Evolutionary conservation across 345 rosid species (phyloP), one percentile per base, ranked within the genome.

Genomic region (Clarkia xantiana): DNA sequence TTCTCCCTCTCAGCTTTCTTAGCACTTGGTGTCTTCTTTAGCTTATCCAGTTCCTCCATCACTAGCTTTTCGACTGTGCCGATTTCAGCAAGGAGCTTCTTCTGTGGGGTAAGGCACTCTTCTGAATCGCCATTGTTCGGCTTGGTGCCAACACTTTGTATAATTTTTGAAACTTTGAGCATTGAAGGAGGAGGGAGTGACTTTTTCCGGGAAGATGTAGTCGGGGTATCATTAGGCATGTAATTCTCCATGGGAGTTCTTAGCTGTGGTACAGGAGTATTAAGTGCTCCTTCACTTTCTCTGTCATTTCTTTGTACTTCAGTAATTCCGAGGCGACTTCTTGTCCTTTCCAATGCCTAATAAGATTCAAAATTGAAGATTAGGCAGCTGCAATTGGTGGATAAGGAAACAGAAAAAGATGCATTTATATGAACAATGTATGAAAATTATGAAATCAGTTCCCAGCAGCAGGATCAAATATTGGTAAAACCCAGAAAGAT

Each of bases 291-390:
- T 22, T 34, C 18, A 16, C 18, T 11, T 3, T 1, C 18, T 20
- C 36, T 29, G 9, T 9, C 45, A 22, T 29, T 51, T 52, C 67
- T n/a, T 8, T 68, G 4, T 54, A 69, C 84, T 45, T 74, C 76
- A 0, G 48, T 59, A 45, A 48, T 74, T 72, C 81, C 66, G 44
- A 69, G 40, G 6, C 74, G 67, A 53, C 75, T 77, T 64, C 98
- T 73, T 54, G 73, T 76, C 61, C 89, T 78, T 68, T 84, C 95
- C 57, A 78, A 71, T 14, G 90, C 95, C 98, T 86, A 60, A 18
- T 47, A 46, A 46, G 50, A 18, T n/a, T n/a, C n/a, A 3, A 36
- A 45, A 25, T 0, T 15, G 38, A 45, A 14, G 14, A 18, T 51
- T 6, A 25, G 40, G 19, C 6, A 44, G 16, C 14, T 12, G 47